Percentiles rank a stretch among this genome's conserved stretches.
Conservation (phyloP, 306 rosid species). For the Rubus idaeus region DNA sequence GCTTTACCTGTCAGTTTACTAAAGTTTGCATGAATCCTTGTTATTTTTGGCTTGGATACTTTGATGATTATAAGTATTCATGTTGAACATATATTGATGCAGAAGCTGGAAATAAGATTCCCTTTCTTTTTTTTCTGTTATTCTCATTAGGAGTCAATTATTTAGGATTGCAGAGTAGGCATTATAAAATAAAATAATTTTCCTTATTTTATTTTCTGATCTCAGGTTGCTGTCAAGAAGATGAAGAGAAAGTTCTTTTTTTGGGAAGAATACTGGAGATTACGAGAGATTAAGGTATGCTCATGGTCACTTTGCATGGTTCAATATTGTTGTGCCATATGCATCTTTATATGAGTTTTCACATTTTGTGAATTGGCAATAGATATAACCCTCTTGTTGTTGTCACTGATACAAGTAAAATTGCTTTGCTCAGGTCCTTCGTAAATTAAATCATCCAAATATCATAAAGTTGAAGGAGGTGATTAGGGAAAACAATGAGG, state of each 20-base stretch:
- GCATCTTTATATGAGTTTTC: conserved; percentile 17
- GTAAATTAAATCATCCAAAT: conserved; percentile 73
- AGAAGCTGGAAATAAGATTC: not conserved
- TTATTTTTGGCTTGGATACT: not conserved
- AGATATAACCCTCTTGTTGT: not conserved
- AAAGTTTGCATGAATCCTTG: conserved; percentile 9
- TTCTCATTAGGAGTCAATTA: too few relatives aligned
- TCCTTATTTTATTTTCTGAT: conserved; percentile 2
- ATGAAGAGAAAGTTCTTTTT: conserved; percentile 83
- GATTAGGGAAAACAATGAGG: conserved; percentile 66
- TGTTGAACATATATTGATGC: not conserved
- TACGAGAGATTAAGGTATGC: conserved; percentile 81
- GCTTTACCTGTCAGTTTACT: not conserved
- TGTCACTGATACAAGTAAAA: conserved; percentile 28
- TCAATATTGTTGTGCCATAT: conserved; percentile 17
- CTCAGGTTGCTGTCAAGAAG: conserved; percentile 82
- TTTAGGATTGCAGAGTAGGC: not conserved
- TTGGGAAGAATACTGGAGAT: conserved; percentile 79
- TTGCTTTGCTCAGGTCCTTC: conserved; percentile 56
- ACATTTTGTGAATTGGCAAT: conserved; percentile 10
- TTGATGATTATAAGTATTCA: not conserved
- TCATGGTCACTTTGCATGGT: conserved; percentile 10
- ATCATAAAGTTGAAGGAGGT: conserved; percentile 82
- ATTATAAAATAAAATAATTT: not conserved
- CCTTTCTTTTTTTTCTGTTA: too few relatives aligned